A percentile compares a stretch with the other conserved stretches of the same genome.
Evolutionary conservation across 306 rosid species (phyloP).

Genomic region (Leucaena leucocephala): DNA sequence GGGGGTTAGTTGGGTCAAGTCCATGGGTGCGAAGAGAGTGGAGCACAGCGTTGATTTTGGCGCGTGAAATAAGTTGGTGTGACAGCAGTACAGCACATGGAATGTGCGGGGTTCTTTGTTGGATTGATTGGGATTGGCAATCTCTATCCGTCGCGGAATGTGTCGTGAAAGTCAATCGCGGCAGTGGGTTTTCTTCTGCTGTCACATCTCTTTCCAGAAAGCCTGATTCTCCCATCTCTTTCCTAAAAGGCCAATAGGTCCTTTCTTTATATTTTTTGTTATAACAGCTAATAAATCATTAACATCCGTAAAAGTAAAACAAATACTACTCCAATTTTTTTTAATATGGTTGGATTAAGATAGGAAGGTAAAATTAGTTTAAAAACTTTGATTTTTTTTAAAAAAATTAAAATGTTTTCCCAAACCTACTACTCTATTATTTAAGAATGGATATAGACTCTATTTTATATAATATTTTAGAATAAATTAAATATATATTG

Average conservation of each 20-base stretch:
- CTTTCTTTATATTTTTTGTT: background rate
- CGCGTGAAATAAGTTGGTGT: background rate
- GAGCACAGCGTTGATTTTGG: background rate
- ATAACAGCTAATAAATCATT: background rate
- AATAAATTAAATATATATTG: too few relatives aligned
- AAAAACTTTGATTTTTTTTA: too few relatives aligned
- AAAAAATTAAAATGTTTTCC: too few relatives aligned
- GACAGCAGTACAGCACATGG: background rate
- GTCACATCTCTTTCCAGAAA: background rate
- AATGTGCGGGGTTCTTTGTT: background rate
- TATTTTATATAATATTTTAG: too few relatives aligned
- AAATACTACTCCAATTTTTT: background rate
- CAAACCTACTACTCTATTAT: too few relatives aligned
- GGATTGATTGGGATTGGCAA: background rate
- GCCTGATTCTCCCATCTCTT: background rate
- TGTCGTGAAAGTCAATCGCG: conserved; percentile 21
- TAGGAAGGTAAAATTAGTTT: too few relatives aligned
- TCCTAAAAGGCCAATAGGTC: background rate
- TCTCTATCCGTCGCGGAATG: background rate
- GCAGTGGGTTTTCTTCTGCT: background rate
- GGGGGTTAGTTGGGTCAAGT: background rate
- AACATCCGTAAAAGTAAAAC: background rate
- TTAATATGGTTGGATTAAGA: background rate
- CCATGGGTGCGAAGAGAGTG: background rate
- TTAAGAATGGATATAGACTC: too few relatives aligned